Evolutionary conservation across 2,329 filamentous ascomycete genomes (phyloP), one percentile per base, ranked within the genome.

Genomic region (Aspergillus sp.): DNA sequence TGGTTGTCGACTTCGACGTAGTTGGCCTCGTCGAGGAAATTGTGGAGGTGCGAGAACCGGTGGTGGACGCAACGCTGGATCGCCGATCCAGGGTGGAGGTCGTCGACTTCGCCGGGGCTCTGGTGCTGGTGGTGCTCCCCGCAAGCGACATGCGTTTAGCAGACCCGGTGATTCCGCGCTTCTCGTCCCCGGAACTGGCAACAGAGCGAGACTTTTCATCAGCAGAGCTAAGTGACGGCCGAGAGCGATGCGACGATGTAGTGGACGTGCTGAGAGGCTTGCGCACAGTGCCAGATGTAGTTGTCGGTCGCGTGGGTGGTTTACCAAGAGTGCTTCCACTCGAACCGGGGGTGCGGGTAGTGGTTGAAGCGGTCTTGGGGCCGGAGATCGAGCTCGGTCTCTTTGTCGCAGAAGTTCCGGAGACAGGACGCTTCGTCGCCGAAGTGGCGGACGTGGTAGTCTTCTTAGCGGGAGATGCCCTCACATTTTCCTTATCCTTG

Each of bases 71-170:
- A 33, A 75, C 68, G 59, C 72, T 77, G 23, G 72, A 70, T 58
- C 74, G 71, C 21, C 76, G 71, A 51, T 77, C 74, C 27, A 71
- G 43, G 6, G 68, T 68, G 39, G 73, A 69, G 9, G 74, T 64
- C 3, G 63, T 64, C 11, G 73, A 58, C 61, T 70, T 75, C 24
- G 67, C 54, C 6, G 75, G 69, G 8, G 75, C 64, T 15, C 74
- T 68, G 15, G 72, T 70, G 43, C 41, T 53, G 5, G 72, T 67
- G 1, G 74, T 61, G 12, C 70, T 74, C 4, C 76, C 71, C 8
- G 70, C 74, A 54, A 80, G 67, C 5, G 78, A 80, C 70, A 77
- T 75, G 45, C 77, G 72, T 67, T 80, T 80, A 41, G 76, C 75
- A 7, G 71, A 70, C 23, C 73, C 68, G 11, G 75, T 74, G 52